phyloP scores from a whole-genome alignment of 192 early-diverging fungal species.

The Oehlia diaphana region DNA sequence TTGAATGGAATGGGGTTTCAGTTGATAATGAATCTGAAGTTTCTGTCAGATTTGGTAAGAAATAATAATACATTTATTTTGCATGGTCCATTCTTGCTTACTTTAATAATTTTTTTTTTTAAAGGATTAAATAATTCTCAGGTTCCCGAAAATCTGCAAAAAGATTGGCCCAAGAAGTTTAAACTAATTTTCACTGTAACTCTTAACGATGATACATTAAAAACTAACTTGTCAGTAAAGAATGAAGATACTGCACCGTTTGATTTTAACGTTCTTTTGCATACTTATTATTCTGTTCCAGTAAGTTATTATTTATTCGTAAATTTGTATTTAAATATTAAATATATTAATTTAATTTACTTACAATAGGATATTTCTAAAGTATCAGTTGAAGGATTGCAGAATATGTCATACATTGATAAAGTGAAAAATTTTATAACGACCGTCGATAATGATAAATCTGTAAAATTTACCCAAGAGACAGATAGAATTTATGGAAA shows the following conservation, averaged over 20 bases:
- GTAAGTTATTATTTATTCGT: slow-evolving; percentile 35
- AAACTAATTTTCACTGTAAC: slow-evolving; percentile 77
- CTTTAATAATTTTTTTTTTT: background rate
- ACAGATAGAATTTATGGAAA: slow-evolving; percentile 86
- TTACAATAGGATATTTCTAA: slow-evolving; percentile 56
- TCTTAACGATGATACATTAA: slow-evolving; percentile 68
- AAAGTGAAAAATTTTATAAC: slow-evolving; percentile 59
- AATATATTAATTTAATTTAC: too few species aligned
- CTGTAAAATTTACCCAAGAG: slow-evolving; percentile 64
- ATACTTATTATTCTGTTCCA: slow-evolving; percentile 83
- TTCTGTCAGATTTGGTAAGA: slow-evolving; percentile 51
- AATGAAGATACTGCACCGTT: slow-evolving; percentile 74
- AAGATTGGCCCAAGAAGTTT: slow-evolving; percentile 76
- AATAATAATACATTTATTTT: background rate
- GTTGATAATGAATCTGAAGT: slow-evolving; percentile 52
- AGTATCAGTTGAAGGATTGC: slow-evolving; percentile 65
- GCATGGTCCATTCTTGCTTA: slow-evolving; percentile 28
- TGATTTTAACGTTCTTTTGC: slow-evolving; percentile 86
- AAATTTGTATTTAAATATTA: background rate
- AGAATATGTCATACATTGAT: slow-evolving; percentile 65
- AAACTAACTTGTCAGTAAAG: slow-evolving; percentile 69
- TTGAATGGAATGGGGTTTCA: slow-evolving; percentile 51
- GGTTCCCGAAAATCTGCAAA: slow-evolving; percentile 53
- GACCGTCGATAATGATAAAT: slow-evolving; percentile 46
- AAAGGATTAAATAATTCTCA: slow-evolving; percentile 45